Conservation (phyloP, 164 flowering plant species). For the Houttuynia cordata region DNA sequence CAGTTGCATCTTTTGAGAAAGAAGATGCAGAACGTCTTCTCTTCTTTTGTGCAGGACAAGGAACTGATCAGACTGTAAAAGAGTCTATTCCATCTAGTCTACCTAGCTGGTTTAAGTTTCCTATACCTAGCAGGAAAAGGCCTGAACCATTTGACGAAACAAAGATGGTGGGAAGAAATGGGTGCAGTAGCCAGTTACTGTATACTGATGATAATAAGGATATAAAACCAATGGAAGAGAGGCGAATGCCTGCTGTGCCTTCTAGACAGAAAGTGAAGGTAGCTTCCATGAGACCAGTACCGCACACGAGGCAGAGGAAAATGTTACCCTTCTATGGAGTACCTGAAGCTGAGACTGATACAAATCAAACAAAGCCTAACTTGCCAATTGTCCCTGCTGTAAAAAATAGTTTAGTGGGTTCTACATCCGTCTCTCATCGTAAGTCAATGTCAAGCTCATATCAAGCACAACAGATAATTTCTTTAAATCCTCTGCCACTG, state of each 20-base stretch:
- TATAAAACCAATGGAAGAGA: slow-evolving; percentile 15
- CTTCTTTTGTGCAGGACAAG: slow-evolving; percentile 45
- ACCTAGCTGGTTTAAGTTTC: slow-evolving; percentile 74
- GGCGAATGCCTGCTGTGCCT: slow-evolving; percentile 11
- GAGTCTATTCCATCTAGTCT: slow-evolving; percentile 13
- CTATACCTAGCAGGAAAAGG: slow-evolving; percentile 63
- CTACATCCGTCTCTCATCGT: slow-evolving; percentile 43
- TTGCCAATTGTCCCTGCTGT: slow-evolving; percentile 28
- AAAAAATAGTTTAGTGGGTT: slow-evolving; percentile 35
- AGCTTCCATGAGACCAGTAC: slow-evolving; percentile 93
- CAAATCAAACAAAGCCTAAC: slow-evolving; percentile 38
- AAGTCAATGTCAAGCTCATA: slow-evolving; percentile 54
- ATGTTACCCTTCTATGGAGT: slow-evolving; percentile 60
- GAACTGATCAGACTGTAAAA: slow-evolving; percentile 12
- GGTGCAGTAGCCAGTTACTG: slow-evolving; percentile 5
- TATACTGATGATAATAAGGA: slow-evolving; percentile 14
- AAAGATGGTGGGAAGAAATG: slow-evolving; percentile 9
- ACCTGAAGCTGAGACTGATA: slow-evolving; percentile 44
- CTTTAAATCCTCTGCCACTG: slow-evolving; percentile 88
- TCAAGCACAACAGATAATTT: slow-evolving; percentile 73
- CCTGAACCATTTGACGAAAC: slow-evolving; percentile 22
- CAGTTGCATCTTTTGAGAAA: slow-evolving; percentile 92
- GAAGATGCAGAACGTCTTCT: slow-evolving; percentile 87
- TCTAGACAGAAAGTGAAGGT: slow-evolving; percentile 36
- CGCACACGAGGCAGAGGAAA: slow-evolving; percentile 63